Percentiles rank a stretch among this genome's conserved stretches.
Conservation (phyloP, 1,284 basidiomycete genomes). For the Trichosporon sp. region DNA sequence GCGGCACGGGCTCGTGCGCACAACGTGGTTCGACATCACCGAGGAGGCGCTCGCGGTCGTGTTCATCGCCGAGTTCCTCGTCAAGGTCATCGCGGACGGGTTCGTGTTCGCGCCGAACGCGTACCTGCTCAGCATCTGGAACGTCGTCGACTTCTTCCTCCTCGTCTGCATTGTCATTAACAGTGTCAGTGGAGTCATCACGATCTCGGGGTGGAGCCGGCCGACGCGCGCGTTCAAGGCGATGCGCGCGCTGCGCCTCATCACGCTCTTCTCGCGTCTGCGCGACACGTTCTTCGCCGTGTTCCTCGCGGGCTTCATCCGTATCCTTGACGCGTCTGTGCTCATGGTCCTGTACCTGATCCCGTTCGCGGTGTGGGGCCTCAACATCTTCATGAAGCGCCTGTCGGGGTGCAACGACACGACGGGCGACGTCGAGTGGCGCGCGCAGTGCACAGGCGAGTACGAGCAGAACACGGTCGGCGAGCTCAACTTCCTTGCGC, state of each 20-base stretch:
- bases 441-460: conserved; percentile 69
- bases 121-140: conserved; percentile 88
- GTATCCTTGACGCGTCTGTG: conserved; percentile 85
- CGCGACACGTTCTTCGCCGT: conserved; percentile 87
- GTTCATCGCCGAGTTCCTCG: conserved; percentile 77
- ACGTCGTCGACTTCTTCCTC: conserved; percentile 83
- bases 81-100: conserved; percentile 89
- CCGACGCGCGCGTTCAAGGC: conserved; percentile 84
- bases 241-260: conserved; percentile 79
- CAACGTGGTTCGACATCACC: conserved; percentile 83
- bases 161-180: conserved; percentile 78
- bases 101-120: conserved; percentile 90
- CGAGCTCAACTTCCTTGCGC: conserved; percentile 65
- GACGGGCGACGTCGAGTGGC: conserved; percentile 53
- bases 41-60: conserved; percentile 72
- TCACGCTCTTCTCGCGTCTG: conserved; percentile 82
- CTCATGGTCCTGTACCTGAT: conserved; percentile 95
- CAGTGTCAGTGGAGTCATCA: conserved; percentile 69
- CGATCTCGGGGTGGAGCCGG: conserved; percentile 73
- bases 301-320: conserved; percentile 77
- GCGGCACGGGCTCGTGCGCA: conserved; percentile 58
- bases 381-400: conserved; percentile 85
- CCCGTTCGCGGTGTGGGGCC: conserved; percentile 94
- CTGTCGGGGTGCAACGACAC: conserved; percentile 85
- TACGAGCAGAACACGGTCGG: conserved; percentile 55